These are phyloP conservation scores for Linanthus parryae DNA, from an alignment of 148 eudicot species.

Conservation along the genomic window DNA sequence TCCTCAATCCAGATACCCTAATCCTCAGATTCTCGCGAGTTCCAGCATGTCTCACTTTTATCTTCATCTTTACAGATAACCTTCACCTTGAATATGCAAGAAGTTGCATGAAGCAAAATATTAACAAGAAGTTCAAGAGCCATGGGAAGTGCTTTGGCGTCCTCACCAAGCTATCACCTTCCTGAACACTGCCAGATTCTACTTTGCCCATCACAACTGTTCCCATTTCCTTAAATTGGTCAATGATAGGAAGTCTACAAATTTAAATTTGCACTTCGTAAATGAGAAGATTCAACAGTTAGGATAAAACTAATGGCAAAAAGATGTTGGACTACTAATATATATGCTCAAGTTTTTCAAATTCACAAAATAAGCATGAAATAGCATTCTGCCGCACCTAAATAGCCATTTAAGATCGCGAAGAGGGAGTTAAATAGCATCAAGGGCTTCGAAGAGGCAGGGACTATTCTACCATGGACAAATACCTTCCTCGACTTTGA, in stretches of 20 bases:
- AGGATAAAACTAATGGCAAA: neutral
- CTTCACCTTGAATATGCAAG: constrained; percentile 81
- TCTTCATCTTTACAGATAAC: constrained; percentile 67
- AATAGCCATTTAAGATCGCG: constrained; percentile 90
- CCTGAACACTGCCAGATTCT: constrained; percentile 78
- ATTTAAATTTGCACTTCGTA: neutral
- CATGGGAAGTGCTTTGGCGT: constrained; percentile 70
- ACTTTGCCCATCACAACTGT: constrained; percentile 93
- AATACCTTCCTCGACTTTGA: constrained; percentile 43
- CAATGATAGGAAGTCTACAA: constrained; percentile 71
- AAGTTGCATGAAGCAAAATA: neutral
- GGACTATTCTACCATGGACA: constrained; percentile 95
- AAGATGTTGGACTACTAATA: neutral
- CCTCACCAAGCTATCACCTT: constrained; percentile 62
- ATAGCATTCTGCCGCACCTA: constrained; percentile 33
- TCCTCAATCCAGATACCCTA: constrained; percentile 80
- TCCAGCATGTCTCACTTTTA: constrained; percentile 65
- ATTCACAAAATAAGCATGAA: neutral
- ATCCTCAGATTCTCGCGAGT: constrained; percentile 90
- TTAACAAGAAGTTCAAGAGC: neutral
- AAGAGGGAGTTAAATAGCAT: constrained; percentile 62
- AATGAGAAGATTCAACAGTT: neutral
- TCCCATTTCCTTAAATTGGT: constrained; percentile 89
- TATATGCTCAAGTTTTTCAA: constrained; percentile 1
- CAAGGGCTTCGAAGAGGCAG: constrained; percentile 90